Conservation (phyloP, 2,329 filamentous ascomycete species). For the Dactylellina sp. region DNA sequence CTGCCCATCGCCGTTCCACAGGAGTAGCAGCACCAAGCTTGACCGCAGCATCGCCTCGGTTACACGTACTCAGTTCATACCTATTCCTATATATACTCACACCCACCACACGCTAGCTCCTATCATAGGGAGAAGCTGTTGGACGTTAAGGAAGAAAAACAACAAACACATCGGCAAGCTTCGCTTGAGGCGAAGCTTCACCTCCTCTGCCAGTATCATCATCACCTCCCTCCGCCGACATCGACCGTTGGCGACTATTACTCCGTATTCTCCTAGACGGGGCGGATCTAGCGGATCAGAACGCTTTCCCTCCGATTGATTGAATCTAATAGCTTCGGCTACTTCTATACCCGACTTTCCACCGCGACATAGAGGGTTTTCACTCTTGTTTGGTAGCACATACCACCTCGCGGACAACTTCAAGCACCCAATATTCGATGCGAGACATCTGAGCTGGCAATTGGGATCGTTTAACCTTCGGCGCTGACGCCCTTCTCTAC, state of each 20-base stretch:
- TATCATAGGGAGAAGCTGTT: constrained; percentile 15
- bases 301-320: constrained; percentile 32
- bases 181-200: background rate
- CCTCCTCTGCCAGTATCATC: constrained; percentile 2
- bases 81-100: constrained; percentile 28
- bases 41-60: constrained; percentile 39
- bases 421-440: constrained; percentile 38
- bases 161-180: constrained; percentile 6
- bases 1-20: constrained; percentile 18
- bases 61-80: constrained; percentile 41
- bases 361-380: constrained; percentile 35
- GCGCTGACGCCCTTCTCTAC: constrained; percentile 44
- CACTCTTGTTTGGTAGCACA: constrained; percentile 25
- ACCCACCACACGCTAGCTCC: constrained; percentile 20
- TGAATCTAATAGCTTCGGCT: constrained; percentile 15
- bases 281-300: constrained; percentile 24
- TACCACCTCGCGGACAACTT: background rate
- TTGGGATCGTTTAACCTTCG: constrained; percentile 45
- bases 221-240: constrained; percentile 1
- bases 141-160: constrained; percentile 11
- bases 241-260: constrained; percentile 21
- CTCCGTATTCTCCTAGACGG: constrained; percentile 16
- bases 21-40: constrained; percentile 29
- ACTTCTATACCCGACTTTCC: constrained; percentile 15
- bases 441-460: constrained; percentile 40